Percentiles rank a stretch among this genome's conserved stretches.
These are phyloP conservation scores for Aspergillus asperescens DNA, from an alignment of 495 filamentous ascomycete genomes.

Conservation along the genomic window DNA sequence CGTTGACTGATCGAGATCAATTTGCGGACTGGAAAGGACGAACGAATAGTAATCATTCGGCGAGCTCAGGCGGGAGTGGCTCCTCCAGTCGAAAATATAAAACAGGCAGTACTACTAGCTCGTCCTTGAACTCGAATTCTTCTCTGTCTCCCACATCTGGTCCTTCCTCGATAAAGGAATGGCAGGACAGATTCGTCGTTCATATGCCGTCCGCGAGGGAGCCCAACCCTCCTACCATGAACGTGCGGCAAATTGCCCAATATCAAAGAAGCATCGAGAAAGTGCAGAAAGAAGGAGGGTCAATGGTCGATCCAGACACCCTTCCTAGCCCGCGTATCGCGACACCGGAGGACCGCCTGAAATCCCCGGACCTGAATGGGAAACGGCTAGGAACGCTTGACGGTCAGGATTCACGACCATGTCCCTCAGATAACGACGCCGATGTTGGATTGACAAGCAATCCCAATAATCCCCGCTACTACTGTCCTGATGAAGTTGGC, in stretches of 20 bases:
- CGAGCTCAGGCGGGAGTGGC: not conserved
- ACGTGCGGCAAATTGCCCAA: constrained; percentile 34
- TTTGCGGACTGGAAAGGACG: constrained; percentile 15
- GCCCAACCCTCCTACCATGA: constrained; percentile 40
- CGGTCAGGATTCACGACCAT: constrained; percentile 22
- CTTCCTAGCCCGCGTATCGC: constrained; percentile 30
- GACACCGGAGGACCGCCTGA: constrained; percentile 23
- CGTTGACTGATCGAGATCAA: constrained; percentile 1
- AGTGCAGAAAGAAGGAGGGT: constrained; percentile 25
- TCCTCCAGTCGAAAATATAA: constrained; percentile 10
- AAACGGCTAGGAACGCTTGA: constrained; percentile 15
- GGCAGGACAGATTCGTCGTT: constrained; percentile 45
- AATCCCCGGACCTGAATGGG: not conserved
- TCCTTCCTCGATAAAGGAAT: constrained; percentile 32
- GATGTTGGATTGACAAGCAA: constrained; percentile 1
- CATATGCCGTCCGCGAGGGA: constrained; percentile 45
- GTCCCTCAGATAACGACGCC: constrained; percentile 10
- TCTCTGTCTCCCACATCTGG: constrained; percentile 35
- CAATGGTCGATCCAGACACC: constrained; percentile 31
- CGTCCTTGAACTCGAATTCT: constrained; percentile 27
- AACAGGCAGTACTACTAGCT: constrained; percentile 25
- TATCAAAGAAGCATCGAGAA: constrained; percentile 39
- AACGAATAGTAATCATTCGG: constrained; percentile 21
- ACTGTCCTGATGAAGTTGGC: constrained; percentile 43
- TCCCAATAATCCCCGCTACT: constrained; percentile 25